Base-by-base conservation (phyloP, 495 filamentous ascomycete genomes). In the Tuber aestivum region DNA sequence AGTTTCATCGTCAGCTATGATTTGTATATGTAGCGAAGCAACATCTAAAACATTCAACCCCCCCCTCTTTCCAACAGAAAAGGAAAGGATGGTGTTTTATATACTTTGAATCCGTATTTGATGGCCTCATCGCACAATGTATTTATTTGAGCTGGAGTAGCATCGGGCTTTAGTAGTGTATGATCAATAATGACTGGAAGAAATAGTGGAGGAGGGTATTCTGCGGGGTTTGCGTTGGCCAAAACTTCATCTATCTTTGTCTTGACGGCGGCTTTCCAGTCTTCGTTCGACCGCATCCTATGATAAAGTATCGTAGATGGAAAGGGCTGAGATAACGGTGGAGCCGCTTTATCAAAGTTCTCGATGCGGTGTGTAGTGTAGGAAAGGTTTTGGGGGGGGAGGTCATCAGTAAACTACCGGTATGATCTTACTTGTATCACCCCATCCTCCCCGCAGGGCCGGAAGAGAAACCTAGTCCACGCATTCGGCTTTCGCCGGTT, bases 41-140 rank as follows among this genome's bases (percentile, higher is more conserved):
- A 35, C 56, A 35, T 35, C 56, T 16, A 65, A 32, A 65, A 65
- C 27, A 35, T 35, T 35, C 56, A 35, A 35, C 6, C 56, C 27
- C 56, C 56, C n/a, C 27, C 56, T 27, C 56, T 74, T 73, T 68
- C 41, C 77, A 75, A 72, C 71, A 72, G 71, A 44, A 18, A 32
- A 35, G n/a, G 72, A 75, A 50, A 69, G 48, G 48, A 74, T 74
- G 77, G 72, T 72, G 73, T 71, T 40, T 65, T 20, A 72, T 84
- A 65, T 83, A 87, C 87, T 78, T 88, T 89, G 80, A 93, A 93
- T 70, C 85, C 81, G 78, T 89, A 83, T 27, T 86, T 83, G 40
- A 82, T 84, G 70, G 91, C 91, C 85, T 92, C 91, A 10, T 84
- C 82, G 81, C 91, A 92, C 56, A 92, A 85, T n/a, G 71, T 77